phyloP scores from a whole-genome alignment of 2,329 filamentous ascomycete genomes.

The Didymella exigua region DNA sequence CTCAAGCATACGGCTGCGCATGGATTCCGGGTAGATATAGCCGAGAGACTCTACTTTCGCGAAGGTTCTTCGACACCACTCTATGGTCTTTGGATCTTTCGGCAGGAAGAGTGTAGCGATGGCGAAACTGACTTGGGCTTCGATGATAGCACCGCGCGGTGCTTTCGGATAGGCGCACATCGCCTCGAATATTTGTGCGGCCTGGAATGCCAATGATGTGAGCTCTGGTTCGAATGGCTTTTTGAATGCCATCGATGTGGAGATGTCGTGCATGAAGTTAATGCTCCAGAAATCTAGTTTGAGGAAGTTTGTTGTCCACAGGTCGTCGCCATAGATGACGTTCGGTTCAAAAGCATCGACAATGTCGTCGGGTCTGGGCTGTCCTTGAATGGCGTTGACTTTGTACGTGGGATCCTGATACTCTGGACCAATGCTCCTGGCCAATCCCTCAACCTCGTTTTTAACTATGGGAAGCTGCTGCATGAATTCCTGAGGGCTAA shows the following conservation, averaged over 20 bases:
- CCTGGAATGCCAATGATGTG: constrained; percentile 66
- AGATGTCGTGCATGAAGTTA: constrained; percentile 79
- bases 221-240: constrained; percentile 61
- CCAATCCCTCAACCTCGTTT: constrained; percentile 52
- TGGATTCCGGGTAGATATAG: constrained; percentile 81
- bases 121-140: constrained; percentile 75
- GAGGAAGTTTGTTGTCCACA: constrained; percentile 77
- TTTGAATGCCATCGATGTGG: constrained; percentile 65
- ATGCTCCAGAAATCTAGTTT: constrained; percentile 79
- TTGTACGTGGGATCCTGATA: constrained; percentile 67
- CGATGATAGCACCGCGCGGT: constrained; percentile 72
- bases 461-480: constrained; percentile 59
- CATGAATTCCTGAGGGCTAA: constrained; percentile 69
- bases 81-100: constrained; percentile 70
- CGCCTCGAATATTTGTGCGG: constrained; percentile 80
- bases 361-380: constrained; percentile 66
- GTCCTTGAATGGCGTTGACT: constrained; percentile 67
- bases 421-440: constrained; percentile 62
- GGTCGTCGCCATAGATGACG: constrained; percentile 67
- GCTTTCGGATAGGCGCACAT: constrained; percentile 73
- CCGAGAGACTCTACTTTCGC: constrained; percentile 78
- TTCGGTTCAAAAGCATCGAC: constrained; percentile 75
- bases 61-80: constrained; percentile 82
- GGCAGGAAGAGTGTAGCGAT: constrained; percentile 82
- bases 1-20: constrained; percentile 76